phyloP scores from a whole-genome alignment of 2,329 filamentous ascomycete genomes.

The Alternaria dauci region DNA sequence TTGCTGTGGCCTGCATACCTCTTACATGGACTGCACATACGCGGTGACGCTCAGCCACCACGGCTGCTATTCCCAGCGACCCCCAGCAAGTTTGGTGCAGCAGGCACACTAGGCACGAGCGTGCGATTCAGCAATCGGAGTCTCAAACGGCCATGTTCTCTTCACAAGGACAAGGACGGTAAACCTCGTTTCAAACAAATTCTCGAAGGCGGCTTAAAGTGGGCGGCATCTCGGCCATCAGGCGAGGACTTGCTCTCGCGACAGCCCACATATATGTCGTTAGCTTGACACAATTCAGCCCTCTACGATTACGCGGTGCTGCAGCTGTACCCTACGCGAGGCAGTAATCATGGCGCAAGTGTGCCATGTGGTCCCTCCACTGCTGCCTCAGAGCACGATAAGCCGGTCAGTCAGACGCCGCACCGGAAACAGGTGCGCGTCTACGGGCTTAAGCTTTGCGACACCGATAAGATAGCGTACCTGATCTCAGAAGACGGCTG shows the following conservation, averaged over 20 bases:
- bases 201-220: constrained; percentile 7
- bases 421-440: background rate
- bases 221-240: background rate
- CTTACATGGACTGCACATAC: background rate
- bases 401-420: background rate
- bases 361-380: constrained; percentile 5
- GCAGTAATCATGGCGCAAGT: constrained; percentile 11
- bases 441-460: constrained; percentile 5
- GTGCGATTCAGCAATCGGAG: background rate
- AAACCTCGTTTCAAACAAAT: constrained; percentile 16
- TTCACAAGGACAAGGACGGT: constrained; percentile 8
- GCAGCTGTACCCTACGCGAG: constrained; percentile 21
- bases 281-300: constrained; percentile 16
- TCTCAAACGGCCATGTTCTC: constrained; percentile 3
- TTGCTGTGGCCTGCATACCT: constrained; percentile 7
- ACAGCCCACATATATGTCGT: constrained; percentile 10
- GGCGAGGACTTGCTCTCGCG: constrained; percentile 10
- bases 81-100: background rate
- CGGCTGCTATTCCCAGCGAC: background rate
- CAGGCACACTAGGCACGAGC: background rate
- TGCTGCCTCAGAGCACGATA: constrained; percentile 8
- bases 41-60: constrained; percentile 2
- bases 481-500: constrained; percentile 7
- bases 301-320: constrained; percentile 26
- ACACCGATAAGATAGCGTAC: constrained; percentile 5